phyloP scores from a whole-genome alignment of 345 rosid species.

The Gossypium arboreum region DNA sequence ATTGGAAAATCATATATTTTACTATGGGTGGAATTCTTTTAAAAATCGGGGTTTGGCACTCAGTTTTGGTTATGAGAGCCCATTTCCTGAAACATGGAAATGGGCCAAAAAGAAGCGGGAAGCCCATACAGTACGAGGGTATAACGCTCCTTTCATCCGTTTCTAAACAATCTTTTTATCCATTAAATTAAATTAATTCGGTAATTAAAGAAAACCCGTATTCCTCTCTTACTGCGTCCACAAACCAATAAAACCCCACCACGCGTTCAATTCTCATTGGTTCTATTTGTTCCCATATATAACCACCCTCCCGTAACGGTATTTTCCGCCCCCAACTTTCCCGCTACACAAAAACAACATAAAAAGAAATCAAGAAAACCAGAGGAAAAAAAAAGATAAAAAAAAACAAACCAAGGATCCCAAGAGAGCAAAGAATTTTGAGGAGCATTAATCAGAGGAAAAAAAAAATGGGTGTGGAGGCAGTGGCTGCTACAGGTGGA shows the following conservation, averaged over 20 bases:
- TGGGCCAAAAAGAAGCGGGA: not conserved
- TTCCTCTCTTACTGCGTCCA: conserved; percentile 15
- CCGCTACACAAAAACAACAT: not conserved
- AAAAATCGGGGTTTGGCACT: too few relatives aligned
- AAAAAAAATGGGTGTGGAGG: conserved; percentile 7
- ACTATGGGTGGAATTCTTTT: too few relatives aligned
- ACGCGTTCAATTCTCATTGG: not conserved
- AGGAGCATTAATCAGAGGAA: not conserved
- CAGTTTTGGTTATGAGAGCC: not conserved
- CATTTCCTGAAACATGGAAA: not conserved
- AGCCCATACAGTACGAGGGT: not conserved
- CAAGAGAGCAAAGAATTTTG: not conserved
- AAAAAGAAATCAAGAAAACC: not conserved
- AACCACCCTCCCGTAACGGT: conserved; percentile 14
- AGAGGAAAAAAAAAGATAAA: not conserved
- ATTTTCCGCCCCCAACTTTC: conserved; percentile 15
- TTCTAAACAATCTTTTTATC: too few relatives aligned
- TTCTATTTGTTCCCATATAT: not conserved
- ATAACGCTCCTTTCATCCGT: not conserved
- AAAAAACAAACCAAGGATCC: too few relatives aligned
- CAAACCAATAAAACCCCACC: not conserved
- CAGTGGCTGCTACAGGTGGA: conserved; percentile 9
- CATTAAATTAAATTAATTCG: too few relatives aligned
- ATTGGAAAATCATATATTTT: too few relatives aligned
- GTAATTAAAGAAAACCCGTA: not conserved